phyloP scores from a whole-genome alignment of 176 grass and related monocot species.

The Zoysia japonica region DNA sequence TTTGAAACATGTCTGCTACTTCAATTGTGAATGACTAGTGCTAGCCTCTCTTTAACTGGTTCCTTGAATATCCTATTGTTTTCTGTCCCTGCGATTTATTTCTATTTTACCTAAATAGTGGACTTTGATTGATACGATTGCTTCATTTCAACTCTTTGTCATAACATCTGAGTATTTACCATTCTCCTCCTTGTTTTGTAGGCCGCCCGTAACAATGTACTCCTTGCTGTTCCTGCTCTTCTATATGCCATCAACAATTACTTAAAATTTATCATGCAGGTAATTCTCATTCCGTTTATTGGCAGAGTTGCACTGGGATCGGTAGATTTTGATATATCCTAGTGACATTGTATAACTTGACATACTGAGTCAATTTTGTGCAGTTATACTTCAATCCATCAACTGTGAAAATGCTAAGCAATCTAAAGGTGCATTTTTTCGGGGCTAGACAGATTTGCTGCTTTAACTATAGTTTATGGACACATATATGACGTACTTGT shows the following conservation, averaged over 20 bases:
- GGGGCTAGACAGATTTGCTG: conserved; percentile 9
- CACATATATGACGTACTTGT: conserved; percentile 22
- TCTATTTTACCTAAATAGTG: background rate
- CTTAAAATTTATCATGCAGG: conserved; percentile 99
- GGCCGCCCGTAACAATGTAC: conserved; percentile 95
- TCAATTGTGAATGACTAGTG: background rate
- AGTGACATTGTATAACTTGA: conserved; percentile 35
- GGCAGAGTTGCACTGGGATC: background rate
- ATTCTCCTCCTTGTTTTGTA: conserved; percentile 48
- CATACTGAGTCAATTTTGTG: conserved; percentile 34
- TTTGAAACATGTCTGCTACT: background rate
- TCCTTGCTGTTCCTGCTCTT: conserved; percentile 92
- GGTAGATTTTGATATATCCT: conserved; percentile 33
- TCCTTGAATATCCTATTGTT: conserved; percentile 11
- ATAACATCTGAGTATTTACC: conserved; percentile 18
- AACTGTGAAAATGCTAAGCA: conserved; percentile 99
- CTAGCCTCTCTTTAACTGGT: background rate
- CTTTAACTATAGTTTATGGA: conserved; percentile 21
- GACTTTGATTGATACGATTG: background rate
- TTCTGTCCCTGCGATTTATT: background rate
- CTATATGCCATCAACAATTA: conserved; percentile 99
- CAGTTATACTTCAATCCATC: conserved; percentile 99
- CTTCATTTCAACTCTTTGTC: conserved; percentile 11
- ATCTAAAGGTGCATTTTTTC: conserved; percentile 69
- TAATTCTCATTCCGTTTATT: conserved; percentile 38